Evolutionary conservation across 176 grass and related monocot species (phyloP).

Genomic region (Lolium perenne): DNA sequence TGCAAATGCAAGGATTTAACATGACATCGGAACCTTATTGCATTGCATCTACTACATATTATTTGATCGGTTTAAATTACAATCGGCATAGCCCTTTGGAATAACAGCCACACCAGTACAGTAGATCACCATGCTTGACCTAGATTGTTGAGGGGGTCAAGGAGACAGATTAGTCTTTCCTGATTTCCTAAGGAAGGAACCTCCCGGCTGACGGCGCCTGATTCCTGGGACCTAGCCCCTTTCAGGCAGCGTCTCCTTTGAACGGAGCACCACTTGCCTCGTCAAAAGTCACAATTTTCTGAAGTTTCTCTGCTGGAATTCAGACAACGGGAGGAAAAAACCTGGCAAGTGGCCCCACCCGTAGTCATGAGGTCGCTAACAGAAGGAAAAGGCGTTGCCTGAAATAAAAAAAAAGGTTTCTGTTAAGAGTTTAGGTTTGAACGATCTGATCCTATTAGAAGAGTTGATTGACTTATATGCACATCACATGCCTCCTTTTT

Average conservation of each 20-base stretch:
- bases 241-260: too few species aligned
- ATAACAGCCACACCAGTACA: too few species aligned
- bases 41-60: too few species aligned
- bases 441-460: constrained; percentile 33
- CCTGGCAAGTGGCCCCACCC: too few species aligned
- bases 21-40: too few species aligned
- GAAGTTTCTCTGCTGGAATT: constrained; percentile 14
- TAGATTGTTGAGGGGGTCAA: too few species aligned
- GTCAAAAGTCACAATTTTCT: constrained; percentile 28
- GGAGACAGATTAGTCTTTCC: constrained; percentile 30
- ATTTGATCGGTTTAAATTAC: too few species aligned
- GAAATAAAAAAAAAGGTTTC: background rate
- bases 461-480: background rate
- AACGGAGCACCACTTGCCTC: constrained; percentile 28
- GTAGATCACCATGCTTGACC: too few species aligned
- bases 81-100: too few species aligned
- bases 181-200: constrained; percentile 53
- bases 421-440: background rate
- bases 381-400: background rate
- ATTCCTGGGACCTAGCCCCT: constrained; percentile 35
- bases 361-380: background rate
- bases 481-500: background rate
- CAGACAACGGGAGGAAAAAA: background rate
- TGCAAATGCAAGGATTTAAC: too few species aligned
- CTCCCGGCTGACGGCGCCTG: constrained; percentile 22